A percentile compares a stretch with the other conserved stretches of the same genome.
Evolutionary conservation across 495 filamentous ascomycete species (phyloP).

Genomic region (Talaromyces proteolyticus): DNA sequence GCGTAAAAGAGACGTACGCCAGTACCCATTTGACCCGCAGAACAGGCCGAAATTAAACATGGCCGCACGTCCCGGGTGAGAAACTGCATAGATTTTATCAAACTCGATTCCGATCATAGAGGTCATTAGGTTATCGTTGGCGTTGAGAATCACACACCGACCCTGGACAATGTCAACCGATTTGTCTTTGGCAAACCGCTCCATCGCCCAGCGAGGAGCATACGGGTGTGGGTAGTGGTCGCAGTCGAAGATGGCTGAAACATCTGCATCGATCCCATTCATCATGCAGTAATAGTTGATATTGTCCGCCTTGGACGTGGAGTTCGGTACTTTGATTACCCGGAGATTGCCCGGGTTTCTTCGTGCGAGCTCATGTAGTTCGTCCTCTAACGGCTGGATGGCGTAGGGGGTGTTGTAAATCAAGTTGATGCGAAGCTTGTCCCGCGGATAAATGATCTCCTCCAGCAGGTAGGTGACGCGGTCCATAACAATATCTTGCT

Average conservation of each 20-base stretch:
- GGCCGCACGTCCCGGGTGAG: slow-evolving; percentile 28
- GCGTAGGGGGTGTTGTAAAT: slow-evolving; percentile 32
- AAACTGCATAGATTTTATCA: slow-evolving; percentile 38
- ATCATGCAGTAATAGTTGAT: slow-evolving; percentile 28
- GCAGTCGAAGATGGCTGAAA: slow-evolving; percentile 33
- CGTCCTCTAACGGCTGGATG: slow-evolving; percentile 26
- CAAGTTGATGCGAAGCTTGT: slow-evolving; percentile 30
- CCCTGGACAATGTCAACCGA: slow-evolving; percentile 33
- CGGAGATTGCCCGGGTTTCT: slow-evolving; percentile 15
- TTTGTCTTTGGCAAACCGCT: slow-evolving; percentile 22
- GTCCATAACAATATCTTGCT: slow-evolving; percentile 36
- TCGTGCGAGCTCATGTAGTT: slow-evolving; percentile 15
- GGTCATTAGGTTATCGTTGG: slow-evolving; percentile 20
- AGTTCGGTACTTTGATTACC: slow-evolving; percentile 29
- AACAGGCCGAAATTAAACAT: slow-evolving; percentile 34
- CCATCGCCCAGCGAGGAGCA: slow-evolving; percentile 29
- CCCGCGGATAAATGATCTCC: slow-evolving; percentile 26
- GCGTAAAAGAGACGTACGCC: slow-evolving; percentile 24
- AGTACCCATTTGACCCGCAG: slow-evolving; percentile 34
- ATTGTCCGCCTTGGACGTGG: slow-evolving; percentile 35
- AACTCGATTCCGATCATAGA: slow-evolving; percentile 33
- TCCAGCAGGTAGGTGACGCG: slow-evolving; percentile 27
- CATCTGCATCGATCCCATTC: slow-evolving; percentile 22
- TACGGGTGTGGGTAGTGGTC: slow-evolving; percentile 36
- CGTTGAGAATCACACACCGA: slow-evolving; percentile 31